Base-by-base conservation (phyloP, 208 protist species). In the Trypanosoma theileri region DNA sequence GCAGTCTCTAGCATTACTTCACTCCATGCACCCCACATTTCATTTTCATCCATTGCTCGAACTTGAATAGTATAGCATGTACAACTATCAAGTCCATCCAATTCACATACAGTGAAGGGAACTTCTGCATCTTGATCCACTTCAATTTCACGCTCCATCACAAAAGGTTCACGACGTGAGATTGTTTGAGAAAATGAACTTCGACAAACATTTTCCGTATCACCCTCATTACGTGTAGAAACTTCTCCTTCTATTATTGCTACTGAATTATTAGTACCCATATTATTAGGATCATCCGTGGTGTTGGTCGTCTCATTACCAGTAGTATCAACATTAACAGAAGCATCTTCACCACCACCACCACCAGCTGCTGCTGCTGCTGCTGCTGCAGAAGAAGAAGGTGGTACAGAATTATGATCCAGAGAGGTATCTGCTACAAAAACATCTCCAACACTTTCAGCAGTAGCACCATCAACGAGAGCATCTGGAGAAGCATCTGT, bases 11-110 rank as follows among this genome's bases (percentile, higher is more conserved):
- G 26, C 4, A 66, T 56, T 21, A 80, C 46, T 57, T 94, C 78
- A 21, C 80, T 70, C 85, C 86, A 94, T 50, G 68, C 48, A 8
- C 93, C 90, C 89, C 90, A 97, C 41, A 83, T 55, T 21, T 80
- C 84, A 52, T 69, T 68, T 19, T 75, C 79, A 74, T 97, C 93
- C 79, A 93, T 81, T 7, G 89, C 85, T 16, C 89, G 87, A 11
- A 92, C 73, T 6, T 71, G 78, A 13, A 88, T 80, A 13, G 83
- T 60, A 71, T 96, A 97, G 1, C 51, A 68, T 12, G 86, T 92
- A 69, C 86, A 79, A 35, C 77, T 69, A 19, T 77, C 75, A 19
- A 97, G 77, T 0, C 61, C 68, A 55, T 81, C 72, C 46, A 86
- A 17, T 17, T 65, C 56, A 45, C 65, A 81, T 31, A 60, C 63